Evolutionary conservation across 1,139 yeast genomes (phyloP), one percentile per base, ranked within the genome.

Genomic region (Geotrichum bryndzae): DNA sequence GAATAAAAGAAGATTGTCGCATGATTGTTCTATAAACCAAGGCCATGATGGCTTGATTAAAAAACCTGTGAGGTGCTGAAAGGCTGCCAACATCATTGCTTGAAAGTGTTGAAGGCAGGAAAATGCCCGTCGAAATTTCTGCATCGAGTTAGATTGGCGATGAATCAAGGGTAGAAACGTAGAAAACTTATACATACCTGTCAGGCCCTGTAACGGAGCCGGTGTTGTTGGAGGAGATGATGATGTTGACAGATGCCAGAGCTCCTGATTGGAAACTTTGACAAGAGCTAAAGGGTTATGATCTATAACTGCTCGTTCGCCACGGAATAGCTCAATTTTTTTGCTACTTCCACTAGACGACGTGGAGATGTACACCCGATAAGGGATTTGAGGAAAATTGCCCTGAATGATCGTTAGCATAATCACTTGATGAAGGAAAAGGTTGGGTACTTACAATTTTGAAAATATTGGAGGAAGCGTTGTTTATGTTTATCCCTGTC

Each of bases 1-100:
- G 72, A 1, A 70, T 88, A 88, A 74, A 86, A 82, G 33, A 84
- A 78, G 53, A 78, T 71, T 22, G 84, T 70, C 76, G 71, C 83
- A 80, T 51, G 83, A 73, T 65, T 79, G 82, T 65, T 76, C 78
- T 56, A 55, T 82, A 73, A 0, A 86, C 73, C 72, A 83, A 74
- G 63, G 85, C 82, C 69, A 85, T 82, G 45, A 86, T 77, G 0
- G 92, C 86, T 64, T 83, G 83, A 45, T 85, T 69, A 60, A 87
- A 82, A n/a, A 88, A 70, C 79, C 79, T 58, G 81, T 82, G 67
- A 76, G 82, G 54, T 81, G 82, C 63, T 78, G 72, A 69, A 73
- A 76, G 5, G 10, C 48, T 41, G 72, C 76, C 63, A 68, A 73
- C 73, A 2, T 72, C 65, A n/a, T 76, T 75, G 3, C 75, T 67